Percentiles rank a stretch among this genome's conserved stretches.
phyloP scores from a whole-genome alignment of 2,329 filamentous ascomycete genomes.

The Xylariaceae sp. region DNA sequence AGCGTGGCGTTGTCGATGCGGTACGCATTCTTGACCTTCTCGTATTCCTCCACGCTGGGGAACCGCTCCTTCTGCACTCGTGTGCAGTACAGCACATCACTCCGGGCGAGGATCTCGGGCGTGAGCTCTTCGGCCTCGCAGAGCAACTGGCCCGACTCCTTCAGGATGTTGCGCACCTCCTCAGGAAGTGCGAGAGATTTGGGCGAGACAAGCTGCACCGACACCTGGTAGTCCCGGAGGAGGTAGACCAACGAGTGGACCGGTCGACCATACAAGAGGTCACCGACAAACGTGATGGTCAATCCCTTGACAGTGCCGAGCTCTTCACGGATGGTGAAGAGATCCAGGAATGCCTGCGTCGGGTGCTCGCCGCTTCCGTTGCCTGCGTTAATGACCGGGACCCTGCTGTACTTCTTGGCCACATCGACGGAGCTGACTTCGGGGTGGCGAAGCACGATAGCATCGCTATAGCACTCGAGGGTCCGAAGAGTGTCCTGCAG shows the following conservation, averaged over 20 bases:
- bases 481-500: slow-evolving; percentile 92
- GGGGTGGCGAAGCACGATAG: slow-evolving; percentile 92
- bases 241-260: slow-evolving; percentile 94
- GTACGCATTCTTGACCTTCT: slow-evolving; percentile 81
- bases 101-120: slow-evolving; percentile 76
- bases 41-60: slow-evolving; percentile 71
- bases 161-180: slow-evolving; percentile 67
- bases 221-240: slow-evolving; percentile 91
- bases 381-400: slow-evolving; percentile 94
- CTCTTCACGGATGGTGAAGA: slow-evolving; percentile 98
- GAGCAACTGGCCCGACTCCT: slow-evolving; percentile 68
- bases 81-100: slow-evolving; percentile 94
- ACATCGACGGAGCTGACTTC: slow-evolving; percentile 73
- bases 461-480: slow-evolving; percentile 88
- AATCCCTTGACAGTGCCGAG: slow-evolving; percentile 91
- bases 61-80: slow-evolving; percentile 96
- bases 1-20: slow-evolving; percentile 86
- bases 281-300: slow-evolving; percentile 92
- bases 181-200: slow-evolving; percentile 70
- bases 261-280: slow-evolving; percentile 86
- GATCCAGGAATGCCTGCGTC: slow-evolving; percentile 93
- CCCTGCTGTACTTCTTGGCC: slow-evolving; percentile 79
- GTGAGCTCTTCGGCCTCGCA: slow-evolving; percentile 74
- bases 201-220: slow-evolving; percentile 86
- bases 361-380: slow-evolving; percentile 96